phyloP scores from a whole-genome alignment of 768 basidiomycete genomes.

The Auriscalpium microsporum region DNA sequence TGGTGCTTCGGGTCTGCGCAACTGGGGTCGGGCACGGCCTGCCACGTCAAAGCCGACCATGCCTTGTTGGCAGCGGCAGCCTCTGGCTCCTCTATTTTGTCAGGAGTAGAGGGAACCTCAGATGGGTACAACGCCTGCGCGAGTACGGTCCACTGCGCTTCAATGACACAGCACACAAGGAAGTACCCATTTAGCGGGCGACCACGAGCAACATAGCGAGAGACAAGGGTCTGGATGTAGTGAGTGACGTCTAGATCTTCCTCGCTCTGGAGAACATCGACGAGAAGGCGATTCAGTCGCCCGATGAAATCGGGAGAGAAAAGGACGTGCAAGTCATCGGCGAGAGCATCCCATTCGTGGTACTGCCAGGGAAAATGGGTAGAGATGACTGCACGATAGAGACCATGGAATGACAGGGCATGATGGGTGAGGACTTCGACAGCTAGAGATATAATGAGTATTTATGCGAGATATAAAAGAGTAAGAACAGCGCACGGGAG shows the following conservation, averaged over 20 bases:
- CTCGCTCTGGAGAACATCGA: constrained; percentile 49
- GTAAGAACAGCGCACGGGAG: constrained; percentile 34
- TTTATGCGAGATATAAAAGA: constrained; percentile 1
- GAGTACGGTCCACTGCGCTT: constrained; percentile 78
- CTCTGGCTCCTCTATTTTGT: constrained; percentile 37
- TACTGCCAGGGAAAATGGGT: constrained; percentile 69
- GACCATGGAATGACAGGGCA: constrained; percentile 76
- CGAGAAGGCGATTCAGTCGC: constrained; percentile 58
- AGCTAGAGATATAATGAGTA: constrained; percentile 32
- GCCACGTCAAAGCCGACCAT: constrained; percentile 61
- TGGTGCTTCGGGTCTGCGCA: constrained; percentile 22
- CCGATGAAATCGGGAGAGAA: constrained; percentile 62
- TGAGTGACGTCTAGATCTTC: constrained; percentile 46
- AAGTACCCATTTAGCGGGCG: constrained; percentile 84
- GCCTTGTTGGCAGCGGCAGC: constrained; percentile 81
- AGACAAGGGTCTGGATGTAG: constrained; percentile 61
- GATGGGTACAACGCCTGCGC: constrained; percentile 53
- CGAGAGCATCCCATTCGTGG: constrained; percentile 53
- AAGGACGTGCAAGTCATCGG: constrained; percentile 46
- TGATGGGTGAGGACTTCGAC: constrained; percentile 65
- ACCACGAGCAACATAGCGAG: constrained; percentile 65
- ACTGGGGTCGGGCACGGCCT: constrained; percentile 36
- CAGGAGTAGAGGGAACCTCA: constrained; percentile 2
- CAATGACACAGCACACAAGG: constrained; percentile 81
- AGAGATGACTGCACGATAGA: constrained; percentile 79